Evolutionary conservation across 2,329 filamentous ascomycete genomes (phyloP).

Genomic region (Alternaria rosae): DNA sequence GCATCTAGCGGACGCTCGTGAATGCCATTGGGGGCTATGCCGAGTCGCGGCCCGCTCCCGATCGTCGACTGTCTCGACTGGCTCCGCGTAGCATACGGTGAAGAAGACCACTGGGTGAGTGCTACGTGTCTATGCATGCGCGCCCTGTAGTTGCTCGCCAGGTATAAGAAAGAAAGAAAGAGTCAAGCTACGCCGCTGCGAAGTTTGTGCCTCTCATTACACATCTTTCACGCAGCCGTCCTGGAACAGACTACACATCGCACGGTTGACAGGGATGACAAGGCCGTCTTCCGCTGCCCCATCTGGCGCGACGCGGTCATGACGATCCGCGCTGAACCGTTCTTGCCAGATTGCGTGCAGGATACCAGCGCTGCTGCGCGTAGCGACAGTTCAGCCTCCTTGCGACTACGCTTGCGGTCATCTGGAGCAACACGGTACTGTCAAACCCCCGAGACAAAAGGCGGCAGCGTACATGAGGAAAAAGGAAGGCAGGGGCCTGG

Average conservation of each 20-base stretch:
- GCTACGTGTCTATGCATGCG: slow-evolving; percentile 26
- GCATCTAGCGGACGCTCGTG: neutral
- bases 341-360: slow-evolving; percentile 9
- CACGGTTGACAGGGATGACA: slow-evolving; percentile 20
- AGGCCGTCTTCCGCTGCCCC: slow-evolving; percentile 19
- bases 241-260: slow-evolving; percentile 13
- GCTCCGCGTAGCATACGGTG: slow-evolving; percentile 14
- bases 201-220: slow-evolving; percentile 10
- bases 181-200: slow-evolving; percentile 10
- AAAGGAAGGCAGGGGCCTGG: slow-evolving; percentile 6
- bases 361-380: neutral
- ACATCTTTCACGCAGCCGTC: slow-evolving; percentile 6
- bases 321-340: slow-evolving; percentile 18
- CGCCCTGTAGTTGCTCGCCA: neutral
- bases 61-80: slow-evolving; percentile 9
- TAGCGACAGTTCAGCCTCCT: slow-evolving; percentile 1
- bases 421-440: neutral
- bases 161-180: slow-evolving; percentile 6
- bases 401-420: neutral
- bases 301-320: slow-evolving; percentile 18
- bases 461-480: slow-evolving; percentile 7
- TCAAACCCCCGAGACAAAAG: slow-evolving; percentile 3
- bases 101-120: slow-evolving; percentile 9
- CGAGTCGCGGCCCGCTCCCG: slow-evolving; percentile 18
- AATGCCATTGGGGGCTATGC: slow-evolving; percentile 14